A percentile compares a stretch with the other conserved stretches of the same genome.
These are phyloP conservation scores for Claviceps africana DNA, from an alignment of 2,329 filamentous ascomycete species.

Conservation along the genomic window DNA sequence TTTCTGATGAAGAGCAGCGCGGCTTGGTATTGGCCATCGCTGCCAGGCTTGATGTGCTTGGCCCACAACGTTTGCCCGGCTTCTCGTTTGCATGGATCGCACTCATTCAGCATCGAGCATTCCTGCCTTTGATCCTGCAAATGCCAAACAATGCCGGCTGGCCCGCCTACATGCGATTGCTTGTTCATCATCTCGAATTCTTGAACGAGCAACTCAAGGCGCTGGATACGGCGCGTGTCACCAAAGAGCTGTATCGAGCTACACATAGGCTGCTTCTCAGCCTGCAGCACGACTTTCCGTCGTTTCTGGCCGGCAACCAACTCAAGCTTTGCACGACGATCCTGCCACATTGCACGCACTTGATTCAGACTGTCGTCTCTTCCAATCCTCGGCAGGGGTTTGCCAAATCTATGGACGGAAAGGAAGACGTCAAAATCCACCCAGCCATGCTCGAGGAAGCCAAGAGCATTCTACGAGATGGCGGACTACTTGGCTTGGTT, in stretches of 20 bases:
- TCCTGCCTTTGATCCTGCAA: constrained; percentile 65
- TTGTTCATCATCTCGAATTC: constrained; percentile 58
- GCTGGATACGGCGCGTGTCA: constrained; percentile 50
- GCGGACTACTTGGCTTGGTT: constrained; percentile 44
- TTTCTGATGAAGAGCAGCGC: constrained; percentile 46
- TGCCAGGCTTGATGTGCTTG: constrained; percentile 55
- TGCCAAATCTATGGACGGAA: constrained; percentile 51
- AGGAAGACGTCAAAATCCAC: constrained; percentile 58
- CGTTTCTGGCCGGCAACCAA: constrained; percentile 82
- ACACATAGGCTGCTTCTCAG: constrained; percentile 71
- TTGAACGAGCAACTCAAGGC: constrained; percentile 70
- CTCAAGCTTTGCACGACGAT: constrained; percentile 69
- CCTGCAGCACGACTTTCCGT: constrained; percentile 85
- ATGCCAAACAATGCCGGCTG: constrained; percentile 59
- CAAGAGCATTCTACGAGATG: constrained; percentile 36
- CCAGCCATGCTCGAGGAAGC: constrained; percentile 54
- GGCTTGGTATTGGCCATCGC: constrained; percentile 62
- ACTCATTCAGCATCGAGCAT: constrained; percentile 70
- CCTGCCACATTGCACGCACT: constrained; percentile 69
- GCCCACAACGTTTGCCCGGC: constrained; percentile 62
- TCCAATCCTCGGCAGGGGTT: constrained; percentile 59
- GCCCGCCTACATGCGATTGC: constrained; percentile 57
- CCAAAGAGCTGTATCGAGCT: constrained; percentile 74
- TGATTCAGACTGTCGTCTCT: constrained; percentile 77
- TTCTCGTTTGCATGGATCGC: constrained; percentile 79